Conservation (phyloP, 2,329 filamentous ascomycete genomes). For the Aspergillus sp. region DNA sequence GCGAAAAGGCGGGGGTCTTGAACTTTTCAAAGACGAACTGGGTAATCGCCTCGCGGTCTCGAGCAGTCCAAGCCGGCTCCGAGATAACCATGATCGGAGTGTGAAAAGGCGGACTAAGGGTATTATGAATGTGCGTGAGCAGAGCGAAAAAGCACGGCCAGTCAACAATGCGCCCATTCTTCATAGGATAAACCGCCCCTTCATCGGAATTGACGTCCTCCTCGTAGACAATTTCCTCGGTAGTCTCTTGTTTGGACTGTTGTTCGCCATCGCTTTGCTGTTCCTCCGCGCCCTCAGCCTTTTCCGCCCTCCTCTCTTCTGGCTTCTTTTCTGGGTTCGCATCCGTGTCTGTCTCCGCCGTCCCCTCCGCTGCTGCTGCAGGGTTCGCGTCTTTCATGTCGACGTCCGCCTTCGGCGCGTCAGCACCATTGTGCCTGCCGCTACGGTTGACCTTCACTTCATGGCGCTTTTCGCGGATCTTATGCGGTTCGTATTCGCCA, state of each 20-base stretch:
- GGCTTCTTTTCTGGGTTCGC: slow-evolving; percentile 5
- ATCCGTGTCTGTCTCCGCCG: slow-evolving; percentile 11
- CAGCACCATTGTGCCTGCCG: slow-evolving; percentile 13
- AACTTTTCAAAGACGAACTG: slow-evolving; percentile 98
- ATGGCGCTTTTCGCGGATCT: slow-evolving; percentile 52
- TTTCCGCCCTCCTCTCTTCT: slow-evolving; percentile 17
- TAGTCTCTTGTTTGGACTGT: slow-evolving; percentile 24
- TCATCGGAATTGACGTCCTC: slow-evolving; percentile 83
- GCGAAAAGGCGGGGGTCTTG: slow-evolving; percentile 81
- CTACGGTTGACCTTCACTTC: slow-evolving; percentile 12
- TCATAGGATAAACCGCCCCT: slow-evolving; percentile 80
- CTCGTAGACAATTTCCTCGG: slow-evolving; percentile 59
- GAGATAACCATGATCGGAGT: slow-evolving; percentile 87
- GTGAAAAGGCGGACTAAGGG: slow-evolving; percentile 84
- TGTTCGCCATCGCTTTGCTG: slow-evolving; percentile 15
- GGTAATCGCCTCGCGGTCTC: slow-evolving; percentile 77
- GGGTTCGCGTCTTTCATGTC: slow-evolving; percentile 38
- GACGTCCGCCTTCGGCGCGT: slow-evolving; percentile 32
- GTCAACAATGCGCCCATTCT: slow-evolving; percentile 72
- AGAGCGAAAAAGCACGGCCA: slow-evolving; percentile 93
- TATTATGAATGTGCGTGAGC: slow-evolving; percentile 82
- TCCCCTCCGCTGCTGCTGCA: slow-evolving; percentile 14
- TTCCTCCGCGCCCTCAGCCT: slow-evolving; percentile 19
- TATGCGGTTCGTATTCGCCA: slow-evolving; percentile 73
- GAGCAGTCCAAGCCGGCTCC: slow-evolving; percentile 81